Base-by-base conservation (phyloP, 805 yeast species). In the Zygosaccharomyces lentus region DNA sequence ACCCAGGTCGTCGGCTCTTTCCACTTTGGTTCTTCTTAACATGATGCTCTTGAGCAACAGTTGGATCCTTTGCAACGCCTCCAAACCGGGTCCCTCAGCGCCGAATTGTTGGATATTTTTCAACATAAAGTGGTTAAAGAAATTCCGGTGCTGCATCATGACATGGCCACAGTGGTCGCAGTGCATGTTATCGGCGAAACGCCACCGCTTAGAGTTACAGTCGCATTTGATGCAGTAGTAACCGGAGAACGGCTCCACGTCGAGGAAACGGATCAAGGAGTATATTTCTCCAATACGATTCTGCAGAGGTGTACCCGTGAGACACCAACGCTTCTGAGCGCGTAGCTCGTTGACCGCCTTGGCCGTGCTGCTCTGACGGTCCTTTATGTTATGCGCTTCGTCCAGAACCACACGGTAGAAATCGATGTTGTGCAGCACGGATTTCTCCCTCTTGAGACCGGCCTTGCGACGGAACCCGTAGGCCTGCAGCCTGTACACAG, bases 361-460 rank as follows among this genome's bases (percentile, higher is more conserved):
- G 0, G 98, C 90, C 0, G 99, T 93, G 21, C 91, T 91, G 44
- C 93, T 82, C 45, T 89, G 89, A 48, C 98, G 76, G 64, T 93
- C 98, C 62, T 93, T 93, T 71, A 93, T 91, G 59, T 91, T 91
- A 64, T 93, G 99, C 1, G 99, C 99, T 63, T 93, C 99, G 68
- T 93, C 99, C 42, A 93, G 69, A 12, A 93, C 78, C 7, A 91
- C 95, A 47, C 99, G 71, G 59, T 88, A 84, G 63, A 89, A 93
- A 34, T 77, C 73, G 36, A 86, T 73, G 10, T 76, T 68, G 61
- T 93, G 99, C 32, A 93, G 64, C 0, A 82, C 77, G 17, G 95
- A 82, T 49, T 75, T 73, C 52, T 89, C 96, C 61, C 86, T 85
- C 2, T 85, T 82, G 19, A 79, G 57, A 1, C 85, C 82, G 13